These are phyloP conservation scores for Acephala macrosclerotiorum DNA, from an alignment of 2,329 filamentous ascomycete genomes.

Conservation along the genomic window DNA sequence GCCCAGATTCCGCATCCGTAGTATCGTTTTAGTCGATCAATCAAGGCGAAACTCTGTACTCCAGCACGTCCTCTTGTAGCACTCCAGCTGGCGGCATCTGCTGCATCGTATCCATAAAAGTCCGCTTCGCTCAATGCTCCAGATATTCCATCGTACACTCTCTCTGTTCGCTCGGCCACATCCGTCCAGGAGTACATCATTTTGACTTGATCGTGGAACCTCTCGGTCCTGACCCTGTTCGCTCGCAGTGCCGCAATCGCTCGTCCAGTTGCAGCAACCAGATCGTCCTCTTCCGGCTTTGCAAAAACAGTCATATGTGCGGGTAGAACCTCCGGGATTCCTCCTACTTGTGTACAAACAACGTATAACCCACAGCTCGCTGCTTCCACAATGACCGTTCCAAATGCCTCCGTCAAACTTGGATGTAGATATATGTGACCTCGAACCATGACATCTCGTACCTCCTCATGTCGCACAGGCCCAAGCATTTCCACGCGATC, in stretches of 20 bases:
- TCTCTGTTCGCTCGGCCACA: constrained; percentile 90
- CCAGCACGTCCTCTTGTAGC: constrained; percentile 72
- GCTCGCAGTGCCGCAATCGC: constrained; percentile 87
- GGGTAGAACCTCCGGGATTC: constrained; percentile 94
- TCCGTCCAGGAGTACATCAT: constrained; percentile 99
- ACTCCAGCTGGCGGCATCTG: constrained; percentile 67
- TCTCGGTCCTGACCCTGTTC: constrained; percentile 87
- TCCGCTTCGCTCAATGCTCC: constrained; percentile 86
- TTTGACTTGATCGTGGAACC: constrained; percentile 96
- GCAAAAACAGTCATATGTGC: constrained; percentile 98
- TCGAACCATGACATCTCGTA: constrained; percentile 95
- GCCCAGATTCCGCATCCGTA: constrained; percentile 99
- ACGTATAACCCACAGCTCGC: constrained; percentile 96
- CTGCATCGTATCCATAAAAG: constrained; percentile 84
- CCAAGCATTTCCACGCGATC: constrained; percentile 94
- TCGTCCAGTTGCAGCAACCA: constrained; percentile 86
- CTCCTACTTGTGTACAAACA: constrained; percentile 94
- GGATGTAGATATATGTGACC: constrained; percentile 97
- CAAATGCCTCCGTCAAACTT: constrained; percentile 94
- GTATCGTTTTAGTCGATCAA: constrained; percentile 93
- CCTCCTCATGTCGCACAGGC: constrained; percentile 92
- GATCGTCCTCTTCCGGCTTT: constrained; percentile 93
- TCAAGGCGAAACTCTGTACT: constrained; percentile 87
- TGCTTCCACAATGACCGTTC: constrained; percentile 96
- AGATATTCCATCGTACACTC: constrained; percentile 93